Percentiles rank a stretch among this genome's conserved stretches.
Evolutionary conservation across 495 filamentous ascomycete genomes (phyloP).

Genomic region (Aspergillus olivimuriae): DNA sequence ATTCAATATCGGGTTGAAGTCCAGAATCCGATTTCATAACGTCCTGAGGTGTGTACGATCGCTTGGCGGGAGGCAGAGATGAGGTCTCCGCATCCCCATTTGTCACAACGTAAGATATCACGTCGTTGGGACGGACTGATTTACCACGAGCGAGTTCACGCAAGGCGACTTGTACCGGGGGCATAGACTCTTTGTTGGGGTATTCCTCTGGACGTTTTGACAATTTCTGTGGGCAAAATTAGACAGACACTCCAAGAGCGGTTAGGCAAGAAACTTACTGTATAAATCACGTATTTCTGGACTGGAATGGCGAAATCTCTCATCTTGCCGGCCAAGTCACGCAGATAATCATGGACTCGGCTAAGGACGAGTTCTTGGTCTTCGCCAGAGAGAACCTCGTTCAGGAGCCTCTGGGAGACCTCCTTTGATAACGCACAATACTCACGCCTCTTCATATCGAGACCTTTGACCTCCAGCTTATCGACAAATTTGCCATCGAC

Average conservation of each 20-base stretch:
- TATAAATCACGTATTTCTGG: slow-evolving; percentile 93
- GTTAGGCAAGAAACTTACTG: slow-evolving; percentile 40
- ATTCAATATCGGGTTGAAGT: slow-evolving; percentile 83
- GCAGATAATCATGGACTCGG: slow-evolving; percentile 87
- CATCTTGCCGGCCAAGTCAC: slow-evolving; percentile 76
- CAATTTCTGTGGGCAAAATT: slow-evolving; percentile 54
- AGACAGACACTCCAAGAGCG: neutral
- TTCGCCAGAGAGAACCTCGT: slow-evolving; percentile 89
- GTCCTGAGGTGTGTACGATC: slow-evolving; percentile 81
- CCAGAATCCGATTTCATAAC: slow-evolving; percentile 67
- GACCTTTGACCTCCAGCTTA: slow-evolving; percentile 94
- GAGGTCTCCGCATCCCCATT: slow-evolving; percentile 62
- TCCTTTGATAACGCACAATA: slow-evolving; percentile 94
- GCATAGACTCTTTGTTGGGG: slow-evolving; percentile 87
- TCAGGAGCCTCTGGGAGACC: slow-evolving; percentile 72
- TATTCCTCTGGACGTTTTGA: slow-evolving; percentile 92
- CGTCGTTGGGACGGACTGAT: slow-evolving; percentile 81
- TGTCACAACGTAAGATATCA: slow-evolving; percentile 92
- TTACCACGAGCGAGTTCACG: slow-evolving; percentile 83
- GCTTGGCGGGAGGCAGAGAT: slow-evolving; percentile 68
- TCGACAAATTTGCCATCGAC: slow-evolving; percentile 84
- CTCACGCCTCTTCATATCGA: slow-evolving; percentile 95
- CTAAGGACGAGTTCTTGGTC: slow-evolving; percentile 83
- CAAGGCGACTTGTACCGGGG: slow-evolving; percentile 93
- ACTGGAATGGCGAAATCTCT: slow-evolving; percentile 63